Evolutionary conservation across 306 rosid genomes (phyloP), one percentile per base, ranked within the genome.

Genomic region (Lupinus albus): DNA sequence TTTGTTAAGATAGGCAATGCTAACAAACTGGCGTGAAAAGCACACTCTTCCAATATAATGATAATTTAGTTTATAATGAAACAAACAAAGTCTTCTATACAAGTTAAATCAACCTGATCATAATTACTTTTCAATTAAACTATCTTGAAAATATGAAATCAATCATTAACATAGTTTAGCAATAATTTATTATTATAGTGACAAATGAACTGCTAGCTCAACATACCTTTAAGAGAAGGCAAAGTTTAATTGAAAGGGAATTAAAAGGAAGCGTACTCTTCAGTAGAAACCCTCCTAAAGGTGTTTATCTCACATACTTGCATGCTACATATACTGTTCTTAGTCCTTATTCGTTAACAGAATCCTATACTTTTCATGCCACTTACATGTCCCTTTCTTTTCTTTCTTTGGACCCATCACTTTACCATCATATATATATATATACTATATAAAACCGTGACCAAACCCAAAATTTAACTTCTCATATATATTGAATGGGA

Each of bases 381-480:
- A 46, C 77, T 57, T 53, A 54, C 42, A n/a, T 58, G 48, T 44
- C 68, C 67, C 51, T 76, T 72, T 75, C 74, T 75, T 74, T 80
- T 32, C 67, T 64, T 67, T 67, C 42, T 67, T 80, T 46, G 61
- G 72, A 78, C 58, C 47, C 6, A 25, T 65, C 72, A 45, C 53
- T 63, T 25, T 39, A 41, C 60, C 63, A 25, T 42, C 68, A 17
- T 51, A 5, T 17, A n/a, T 8, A 58, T 11, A n/a, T n/a, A n/a
- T 25, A 25, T 25, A 25, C 28, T 25, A 25, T 25, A 4, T 25
- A 25, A 25, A 25, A 25, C 30, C 30, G n/a, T 25, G 4, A 25
- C 30, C 30, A 3, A 2, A 25, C 30, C 30, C 30, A 25, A 25
- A 25, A 25, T 25, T 2, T 25, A 25, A 25, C 4, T 25, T 25